Evolutionary conservation across 2,329 filamentous ascomycete genomes (phyloP).

Genomic region (Pseudocercospora fijiensis): DNA sequence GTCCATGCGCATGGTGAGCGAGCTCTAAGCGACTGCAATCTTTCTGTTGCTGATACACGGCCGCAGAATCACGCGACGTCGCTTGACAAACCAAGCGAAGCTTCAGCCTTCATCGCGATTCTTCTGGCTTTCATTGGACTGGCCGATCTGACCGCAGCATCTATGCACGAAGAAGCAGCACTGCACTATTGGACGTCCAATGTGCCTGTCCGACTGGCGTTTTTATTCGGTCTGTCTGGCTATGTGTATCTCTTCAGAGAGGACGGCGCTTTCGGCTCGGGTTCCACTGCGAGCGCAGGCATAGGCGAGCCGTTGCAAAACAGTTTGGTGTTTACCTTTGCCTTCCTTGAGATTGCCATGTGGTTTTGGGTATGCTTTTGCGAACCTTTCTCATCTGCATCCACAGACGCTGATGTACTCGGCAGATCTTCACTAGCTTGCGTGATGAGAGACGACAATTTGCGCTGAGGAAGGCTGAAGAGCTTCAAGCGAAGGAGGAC

Average conservation of each 20-base stretch:
- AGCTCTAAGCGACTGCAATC: background rate
- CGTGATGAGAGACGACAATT: constrained; percentile 59
- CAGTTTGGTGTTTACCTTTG: constrained; percentile 78
- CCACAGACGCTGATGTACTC: background rate
- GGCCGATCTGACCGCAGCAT: constrained; percentile 49
- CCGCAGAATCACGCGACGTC: constrained; percentile 62
- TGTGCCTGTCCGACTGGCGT: constrained; percentile 63
- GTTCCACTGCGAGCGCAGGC: constrained; percentile 27
- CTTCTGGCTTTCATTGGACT: constrained; percentile 63
- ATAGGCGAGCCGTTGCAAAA: constrained; percentile 71
- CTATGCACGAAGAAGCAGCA: constrained; percentile 45
- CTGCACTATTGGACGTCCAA: constrained; percentile 50
- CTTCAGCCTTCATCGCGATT: constrained; percentile 66
- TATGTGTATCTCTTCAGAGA: constrained; percentile 65
- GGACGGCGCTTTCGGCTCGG: constrained; percentile 47
- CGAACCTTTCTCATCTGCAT: background rate
- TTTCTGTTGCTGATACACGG: background rate
- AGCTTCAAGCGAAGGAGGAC: constrained; percentile 41
- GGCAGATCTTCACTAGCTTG: constrained; percentile 61
- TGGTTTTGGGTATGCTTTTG: constrained; percentile 74
- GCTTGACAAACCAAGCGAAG: constrained; percentile 68
- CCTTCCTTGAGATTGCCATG: constrained; percentile 75
- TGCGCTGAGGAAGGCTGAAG: constrained; percentile 37
- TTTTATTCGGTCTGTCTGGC: constrained; percentile 61
- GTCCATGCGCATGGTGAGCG: constrained; percentile 73